These are phyloP conservation scores for Heimioporus sp. DNA, from an alignment of 768 basidiomycete species.

Conservation along the genomic window DNA sequence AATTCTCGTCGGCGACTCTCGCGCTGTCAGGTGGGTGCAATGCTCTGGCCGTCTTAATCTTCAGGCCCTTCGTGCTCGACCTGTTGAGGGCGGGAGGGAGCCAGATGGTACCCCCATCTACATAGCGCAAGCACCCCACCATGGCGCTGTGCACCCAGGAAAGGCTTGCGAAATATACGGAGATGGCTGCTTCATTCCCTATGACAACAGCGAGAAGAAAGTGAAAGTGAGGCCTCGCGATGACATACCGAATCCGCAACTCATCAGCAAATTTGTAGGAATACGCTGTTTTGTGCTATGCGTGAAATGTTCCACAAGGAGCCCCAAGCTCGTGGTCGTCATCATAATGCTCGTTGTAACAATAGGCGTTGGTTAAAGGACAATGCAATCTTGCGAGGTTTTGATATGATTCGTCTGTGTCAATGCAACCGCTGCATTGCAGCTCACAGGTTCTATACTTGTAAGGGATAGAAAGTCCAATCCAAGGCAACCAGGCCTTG, in stretches of 20 bases:
- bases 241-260: neutral
- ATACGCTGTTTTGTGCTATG: slow-evolving; percentile 7
- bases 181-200: slow-evolving; percentile 61
- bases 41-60: slow-evolving; percentile 46
- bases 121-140: slow-evolving; percentile 56
- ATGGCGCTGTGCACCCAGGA: slow-evolving; percentile 57
- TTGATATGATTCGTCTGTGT: neutral
- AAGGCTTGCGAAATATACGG: slow-evolving; percentile 51
- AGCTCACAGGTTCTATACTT: neutral
- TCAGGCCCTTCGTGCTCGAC: slow-evolving; percentile 40
- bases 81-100: slow-evolving; percentile 71
- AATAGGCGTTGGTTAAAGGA: neutral
- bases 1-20: slow-evolving; percentile 63
- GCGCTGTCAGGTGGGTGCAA: slow-evolving; percentile 57
- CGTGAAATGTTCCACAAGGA: neutral
- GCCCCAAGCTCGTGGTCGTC: neutral
- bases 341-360: neutral
- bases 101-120: slow-evolving; percentile 58
- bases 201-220: slow-evolving; percentile 48
- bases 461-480: neutral
- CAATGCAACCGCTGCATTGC: no score
- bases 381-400: neutral
- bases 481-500: neutral
- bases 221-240: slow-evolving; percentile 38
- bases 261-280: neutral